Conservation (phyloP, 331 rosid genomes). For the Quercus lobata region DNA sequence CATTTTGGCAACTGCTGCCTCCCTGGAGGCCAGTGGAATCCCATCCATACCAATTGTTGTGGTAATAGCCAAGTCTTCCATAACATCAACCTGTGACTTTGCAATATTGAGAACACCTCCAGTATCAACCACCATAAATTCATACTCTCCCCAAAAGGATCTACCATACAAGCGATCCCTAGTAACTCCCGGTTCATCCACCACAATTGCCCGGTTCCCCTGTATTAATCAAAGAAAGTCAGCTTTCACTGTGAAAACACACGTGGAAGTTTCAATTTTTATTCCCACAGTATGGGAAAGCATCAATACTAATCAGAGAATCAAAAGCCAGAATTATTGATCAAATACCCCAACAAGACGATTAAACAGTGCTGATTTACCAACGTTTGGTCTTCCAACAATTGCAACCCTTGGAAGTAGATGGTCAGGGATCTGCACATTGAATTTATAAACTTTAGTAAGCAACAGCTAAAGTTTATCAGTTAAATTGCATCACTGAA, state of each 20-base stretch:
- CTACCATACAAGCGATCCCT: constrained; percentile 84
- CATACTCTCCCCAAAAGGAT: constrained; percentile 28
- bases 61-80: constrained; percentile 81
- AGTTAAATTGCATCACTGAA: background rate
- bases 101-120: constrained; percentile 92
- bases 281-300: constrained; percentile 3
- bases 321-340: constrained; percentile 13
- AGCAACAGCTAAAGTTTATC: no score
- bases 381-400: constrained; percentile 94
- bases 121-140: constrained; percentile 94
- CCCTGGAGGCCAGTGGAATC: constrained; percentile 81
- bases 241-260: constrained; percentile 4
- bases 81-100: constrained; percentile 67
- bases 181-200: constrained; percentile 98
- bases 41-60: constrained; percentile 98
- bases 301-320: constrained; percentile 3
- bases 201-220: constrained; percentile 95
- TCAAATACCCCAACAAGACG: constrained; percentile 80
- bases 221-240: constrained; percentile 15
- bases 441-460: background rate
- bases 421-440: constrained; percentile 74
- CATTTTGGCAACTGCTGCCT: constrained; percentile 79
- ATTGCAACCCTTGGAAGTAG: constrained; percentile 28
- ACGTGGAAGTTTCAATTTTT: background rate
- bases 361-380: constrained; percentile 90